A percentile compares a stretch with the other conserved stretches of the same genome.
Conservation (phyloP, 1,284 basidiomycete genomes). For the Coniferiporia sulphurascens region DNA sequence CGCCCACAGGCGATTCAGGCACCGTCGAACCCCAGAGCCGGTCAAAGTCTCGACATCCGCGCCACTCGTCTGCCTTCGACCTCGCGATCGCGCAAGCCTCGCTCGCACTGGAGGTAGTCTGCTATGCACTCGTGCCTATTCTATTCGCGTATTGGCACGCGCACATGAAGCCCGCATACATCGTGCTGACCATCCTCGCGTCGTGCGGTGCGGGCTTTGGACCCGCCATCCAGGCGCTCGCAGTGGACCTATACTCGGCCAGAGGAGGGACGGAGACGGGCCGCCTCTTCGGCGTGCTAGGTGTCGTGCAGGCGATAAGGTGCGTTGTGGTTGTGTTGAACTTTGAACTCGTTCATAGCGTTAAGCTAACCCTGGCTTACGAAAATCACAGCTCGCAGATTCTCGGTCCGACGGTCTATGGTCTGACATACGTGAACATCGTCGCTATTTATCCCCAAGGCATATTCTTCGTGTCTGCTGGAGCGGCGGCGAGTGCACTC, state of each 20-base stretch:
- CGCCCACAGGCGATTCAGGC: not conserved
- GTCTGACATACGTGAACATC: conserved; percentile 54
- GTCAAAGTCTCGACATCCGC: conserved; percentile 7
- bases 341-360: not conserved
- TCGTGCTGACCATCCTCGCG: conserved; percentile 38
- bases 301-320: conserved; percentile 47
- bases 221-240: conserved; percentile 63
- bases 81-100: conserved; percentile 54
- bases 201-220: conserved; percentile 54
- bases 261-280: conserved; percentile 43
- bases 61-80: conserved; percentile 52
- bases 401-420: conserved; percentile 57
- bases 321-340: conserved; percentile 21
- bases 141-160: conserved; percentile 29
- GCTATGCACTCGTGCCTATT: conserved; percentile 48
- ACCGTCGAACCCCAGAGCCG: conserved; percentile 14
- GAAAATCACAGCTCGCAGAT: conserved; percentile 39
- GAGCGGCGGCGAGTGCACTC: not conserved
- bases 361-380: not conserved
- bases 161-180: conserved; percentile 35
- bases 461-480: conserved; percentile 46
- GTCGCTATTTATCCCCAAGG: conserved; percentile 52
- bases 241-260: conserved; percentile 54
- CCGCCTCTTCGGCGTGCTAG: conserved; percentile 67
- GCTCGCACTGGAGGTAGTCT: conserved; percentile 50